Evolutionary conservation across 805 yeast species (phyloP).

Genomic region (Yarrowia sp.): DNA sequence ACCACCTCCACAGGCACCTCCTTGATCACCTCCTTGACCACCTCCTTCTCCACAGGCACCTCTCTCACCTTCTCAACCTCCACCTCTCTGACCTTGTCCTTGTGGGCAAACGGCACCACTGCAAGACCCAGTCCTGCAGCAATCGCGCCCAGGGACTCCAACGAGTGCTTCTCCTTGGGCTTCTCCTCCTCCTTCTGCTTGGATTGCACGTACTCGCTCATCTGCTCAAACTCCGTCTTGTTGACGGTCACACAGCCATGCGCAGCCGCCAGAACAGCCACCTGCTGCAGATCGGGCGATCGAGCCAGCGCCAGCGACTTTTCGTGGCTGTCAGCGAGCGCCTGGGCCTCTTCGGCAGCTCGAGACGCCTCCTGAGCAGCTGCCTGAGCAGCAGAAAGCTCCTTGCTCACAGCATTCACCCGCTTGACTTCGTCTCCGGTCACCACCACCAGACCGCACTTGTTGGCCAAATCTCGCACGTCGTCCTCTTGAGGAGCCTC

Average conservation of each 20-base stretch:
- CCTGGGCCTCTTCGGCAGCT: not conserved
- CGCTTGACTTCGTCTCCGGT: not conserved
- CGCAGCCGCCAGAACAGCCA: slow-evolving; percentile 22
- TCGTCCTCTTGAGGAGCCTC: slow-evolving; percentile 24
- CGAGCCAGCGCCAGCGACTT: slow-evolving; percentile 13
- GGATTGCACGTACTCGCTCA: slow-evolving; percentile 19
- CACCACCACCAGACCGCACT: slow-evolving; percentile 5
- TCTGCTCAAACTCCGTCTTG: slow-evolving; percentile 21
- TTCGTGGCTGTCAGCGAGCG: not conserved
- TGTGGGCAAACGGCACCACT: slow-evolving; percentile 22
- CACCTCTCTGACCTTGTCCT: not conserved
- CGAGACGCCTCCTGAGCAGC: not conserved
- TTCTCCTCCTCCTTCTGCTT: slow-evolving; percentile 10
- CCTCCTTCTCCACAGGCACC: slow-evolving; percentile 19
- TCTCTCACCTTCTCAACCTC: slow-evolving; percentile 7
- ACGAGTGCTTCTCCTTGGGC: slow-evolving; percentile 17
- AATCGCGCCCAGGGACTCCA: slow-evolving; percentile 15
- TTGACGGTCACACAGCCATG: slow-evolving; percentile 13
- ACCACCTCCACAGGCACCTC: slow-evolving; percentile 23
- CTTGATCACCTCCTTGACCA: slow-evolving; percentile 9
- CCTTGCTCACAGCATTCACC: not conserved
- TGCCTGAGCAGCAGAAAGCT: not conserved
- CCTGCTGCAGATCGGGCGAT: slow-evolving; percentile 13
- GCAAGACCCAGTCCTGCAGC: slow-evolving; percentile 38
- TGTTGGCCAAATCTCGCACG: not conserved